Evolutionary conservation across 2,329 filamentous ascomycete species (phyloP).

Genomic region (Myriosclerotinia scirpicola): DNA sequence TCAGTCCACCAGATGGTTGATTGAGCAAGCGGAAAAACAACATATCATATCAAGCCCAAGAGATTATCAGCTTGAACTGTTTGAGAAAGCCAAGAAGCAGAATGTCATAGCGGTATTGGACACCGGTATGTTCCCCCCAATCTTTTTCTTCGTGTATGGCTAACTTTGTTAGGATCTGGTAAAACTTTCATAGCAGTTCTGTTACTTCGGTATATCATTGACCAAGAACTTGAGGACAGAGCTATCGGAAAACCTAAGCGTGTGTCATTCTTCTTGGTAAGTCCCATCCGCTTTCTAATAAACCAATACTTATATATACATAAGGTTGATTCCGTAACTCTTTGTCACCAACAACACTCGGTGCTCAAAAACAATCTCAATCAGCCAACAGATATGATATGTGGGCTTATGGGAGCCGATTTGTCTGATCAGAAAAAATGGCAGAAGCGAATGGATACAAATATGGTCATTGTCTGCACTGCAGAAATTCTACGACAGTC

Average conservation of each 20-base stretch:
- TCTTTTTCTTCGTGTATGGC: slow-evolving; percentile 10
- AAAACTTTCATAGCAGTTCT: slow-evolving; percentile 96
- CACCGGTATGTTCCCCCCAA: slow-evolving; percentile 58
- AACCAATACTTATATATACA: neutral
- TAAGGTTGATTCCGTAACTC: slow-evolving; percentile 73
- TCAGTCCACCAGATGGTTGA: slow-evolving; percentile 39
- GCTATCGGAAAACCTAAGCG: slow-evolving; percentile 57
- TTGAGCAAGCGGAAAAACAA: slow-evolving; percentile 40
- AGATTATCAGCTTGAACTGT: slow-evolving; percentile 91
- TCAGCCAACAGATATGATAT: slow-evolving; percentile 70
- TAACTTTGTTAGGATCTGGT: slow-evolving; percentile 58
- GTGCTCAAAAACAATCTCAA: slow-evolving; percentile 81
- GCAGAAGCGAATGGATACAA: slow-evolving; percentile 56
- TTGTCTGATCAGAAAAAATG: slow-evolving; percentile 61
- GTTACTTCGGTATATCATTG: slow-evolving; percentile 72
- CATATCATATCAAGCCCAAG: slow-evolving; percentile 74
- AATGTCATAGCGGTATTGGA: slow-evolving; percentile 94
- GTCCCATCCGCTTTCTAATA: neutral
- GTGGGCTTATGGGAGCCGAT: slow-evolving; percentile 65
- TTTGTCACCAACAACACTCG: slow-evolving; percentile 86
- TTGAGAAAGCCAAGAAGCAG: slow-evolving; percentile 77
- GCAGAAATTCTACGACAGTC: slow-evolving; percentile 81
- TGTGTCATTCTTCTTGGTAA: slow-evolving; percentile 77
- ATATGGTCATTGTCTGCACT: slow-evolving; percentile 89
- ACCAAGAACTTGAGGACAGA: slow-evolving; percentile 73